phyloP scores from a whole-genome alignment of 306 rosid species.

The Senna siamea region DNA sequence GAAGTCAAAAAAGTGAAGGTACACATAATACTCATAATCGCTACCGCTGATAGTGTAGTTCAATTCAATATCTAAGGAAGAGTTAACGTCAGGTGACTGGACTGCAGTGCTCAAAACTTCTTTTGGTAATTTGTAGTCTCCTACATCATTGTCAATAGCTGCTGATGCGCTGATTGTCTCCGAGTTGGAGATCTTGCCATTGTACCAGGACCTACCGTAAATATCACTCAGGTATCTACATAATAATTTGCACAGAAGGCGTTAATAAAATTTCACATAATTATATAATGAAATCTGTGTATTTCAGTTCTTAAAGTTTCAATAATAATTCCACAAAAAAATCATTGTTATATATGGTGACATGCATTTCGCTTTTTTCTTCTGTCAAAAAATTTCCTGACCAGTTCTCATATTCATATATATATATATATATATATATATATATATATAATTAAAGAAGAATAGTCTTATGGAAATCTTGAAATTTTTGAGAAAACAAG shows the following conservation, averaged over 20 bases:
- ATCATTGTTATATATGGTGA: too few relatives aligned
- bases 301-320: too few relatives aligned
- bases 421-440: too few relatives aligned
- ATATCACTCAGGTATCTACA: not conserved
- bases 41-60: accelerated
- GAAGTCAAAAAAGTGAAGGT: not conserved
- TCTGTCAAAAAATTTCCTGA: too few relatives aligned
- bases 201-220: conserved; percentile 18
- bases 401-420: too few relatives aligned
- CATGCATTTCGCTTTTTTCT: too few relatives aligned
- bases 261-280: not conserved
- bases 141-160: not conserved
- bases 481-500: too few relatives aligned
- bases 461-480: too few relatives aligned
- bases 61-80: not conserved
- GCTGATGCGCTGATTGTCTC: not conserved
- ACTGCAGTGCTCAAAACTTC: conserved; percentile 30
- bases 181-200: too few relatives aligned
- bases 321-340: too few relatives aligned
- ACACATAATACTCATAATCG: not conserved
- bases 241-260: not conserved
- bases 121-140: not conserved
- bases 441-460: too few relatives aligned
- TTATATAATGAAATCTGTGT: too few relatives aligned
- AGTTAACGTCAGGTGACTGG: not conserved